Conservation (phyloP, 2,329 filamentous ascomycete species). For the Fusarium tanahbumbuense region DNA sequence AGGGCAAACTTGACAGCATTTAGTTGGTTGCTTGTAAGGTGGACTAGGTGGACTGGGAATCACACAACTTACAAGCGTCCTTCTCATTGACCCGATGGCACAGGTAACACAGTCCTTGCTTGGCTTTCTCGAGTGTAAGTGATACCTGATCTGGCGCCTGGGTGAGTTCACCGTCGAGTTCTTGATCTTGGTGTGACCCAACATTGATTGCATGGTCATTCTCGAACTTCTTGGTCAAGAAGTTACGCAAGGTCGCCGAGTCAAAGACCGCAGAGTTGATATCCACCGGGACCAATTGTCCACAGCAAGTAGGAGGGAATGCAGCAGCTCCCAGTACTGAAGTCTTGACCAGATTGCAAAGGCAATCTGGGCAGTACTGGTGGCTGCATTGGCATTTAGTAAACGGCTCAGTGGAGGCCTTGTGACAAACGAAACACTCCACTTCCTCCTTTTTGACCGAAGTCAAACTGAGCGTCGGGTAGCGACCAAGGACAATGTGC, state of each 20-base stretch:
- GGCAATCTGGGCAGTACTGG: conserved; percentile 12
- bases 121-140: neutral
- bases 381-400: conserved; percentile 8
- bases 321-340: neutral
- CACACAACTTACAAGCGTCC: conserved; percentile 1
- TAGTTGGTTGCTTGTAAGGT: neutral
- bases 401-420: too few relatives aligned
- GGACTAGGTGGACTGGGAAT: fast-evolving
- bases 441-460: neutral
- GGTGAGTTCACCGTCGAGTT: neutral
- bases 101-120: neutral
- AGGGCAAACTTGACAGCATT: conserved; percentile 1
- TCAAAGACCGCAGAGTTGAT: conserved; percentile 3
- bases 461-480: neutral
- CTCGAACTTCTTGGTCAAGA: conserved; percentile 1
- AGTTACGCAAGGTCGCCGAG: neutral
- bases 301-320: conserved; percentile 24
- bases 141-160: neutral
- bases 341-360: neutral
- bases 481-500: neutral
- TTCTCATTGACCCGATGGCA: neutral
- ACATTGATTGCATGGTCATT: too few relatives aligned
- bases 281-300: neutral
- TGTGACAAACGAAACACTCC: conserved; percentile 3
- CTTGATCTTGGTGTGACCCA: neutral